Evolutionary conservation across 768 basidiomycete species (phyloP), one percentile per base, ranked within the genome.

Genomic region (Podaxis carcinomalis): DNA sequence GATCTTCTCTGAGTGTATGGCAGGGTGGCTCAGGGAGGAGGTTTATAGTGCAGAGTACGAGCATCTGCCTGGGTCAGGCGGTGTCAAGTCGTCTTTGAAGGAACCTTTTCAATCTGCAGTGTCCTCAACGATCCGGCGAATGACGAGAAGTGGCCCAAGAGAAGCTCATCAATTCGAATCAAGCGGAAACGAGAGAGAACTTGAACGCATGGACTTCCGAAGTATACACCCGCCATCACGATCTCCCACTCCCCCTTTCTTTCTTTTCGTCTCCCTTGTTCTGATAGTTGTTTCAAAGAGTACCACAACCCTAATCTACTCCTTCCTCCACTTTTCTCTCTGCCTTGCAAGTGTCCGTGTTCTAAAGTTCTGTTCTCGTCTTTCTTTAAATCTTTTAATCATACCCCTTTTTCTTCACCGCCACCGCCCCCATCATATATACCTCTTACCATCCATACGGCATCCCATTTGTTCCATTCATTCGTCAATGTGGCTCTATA

Each of bases 351-450:
- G n/a, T 39, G 35, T 49, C 56, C 56, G n/a, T 57, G 25, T 35
- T 37, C 6, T 42, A 37, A 54, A 46, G 28, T 44, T 28, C 32
- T 27, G 23, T 57, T 50, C 57, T 27, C 36, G 46, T 39, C 46
- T 49, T 28, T 49, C 35, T 21, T 35, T 49, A 37, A 35, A 23
- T 27, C 19, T 19, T 52, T 57, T 65, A 64, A 56, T 37, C 60
- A 57, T 59, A 27, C 60, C 59, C 67, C 58, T 58, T 63, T 13
- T n/a, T 23, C 56, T 49, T 23, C 35, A 10, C 56, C 49, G 11
- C 37, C 28, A 56, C 32, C 32, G 32, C 7, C 32, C 16, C 47
- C 56, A 51, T 51, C 14, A 14, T 39, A 14, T 39, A 56, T 36
- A 51, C 25, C 42, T 6, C 7, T 2, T 32, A 32, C 32, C 32